Base-by-base conservation (phyloP, 192 early-diverging fungal genomes). In the Podila minutissima region DNA sequence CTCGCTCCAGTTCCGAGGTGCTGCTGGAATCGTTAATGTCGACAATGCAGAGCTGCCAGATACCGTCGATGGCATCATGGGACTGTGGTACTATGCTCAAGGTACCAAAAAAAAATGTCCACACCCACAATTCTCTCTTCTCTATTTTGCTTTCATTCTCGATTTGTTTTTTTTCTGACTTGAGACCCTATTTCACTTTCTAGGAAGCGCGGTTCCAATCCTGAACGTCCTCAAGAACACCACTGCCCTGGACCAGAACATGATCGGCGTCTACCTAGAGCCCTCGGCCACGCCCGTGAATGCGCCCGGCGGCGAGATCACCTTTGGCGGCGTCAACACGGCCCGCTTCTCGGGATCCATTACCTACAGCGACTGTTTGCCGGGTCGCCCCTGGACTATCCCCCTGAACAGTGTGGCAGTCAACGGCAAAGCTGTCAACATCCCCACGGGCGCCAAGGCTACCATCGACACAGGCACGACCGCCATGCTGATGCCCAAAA, bases 391-490 rank as follows among this genome's bases (percentile, higher is more conserved):
- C 28, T 81, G 77, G 77, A 81, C 77, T 5, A 72, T 81, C 19
- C 77, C 77, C 41, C 50, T 81, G 15, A 57, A 19, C 13, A 29
- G 77, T 2, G 11, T 81, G 37, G 69, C 32, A 3, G 59, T 72
- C 17, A 77, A 76, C 50, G 71, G 75, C 20, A 35, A 66, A 28
- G 50, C 35, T 22, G 35, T 68, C 12, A 46, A 50, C 28, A 53
- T 57, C 32, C 32, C 63, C 15, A 7, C 20, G 9, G 37, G 53
- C 17, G 49, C 58, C 1, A 29, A 59, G 19, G 71, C 85, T 15
- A 84, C 86, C n/a, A 84, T 90, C 13, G 90, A 91, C 64, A 89
- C 88, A 8, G 90, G 90, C 12, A 89, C 90, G 26, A 85, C 88
- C 1, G 64, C 87, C 6, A 69, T 88, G 57, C 68, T 93, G 79